Evolutionary conservation across 208 protist genomes (phyloP).

Genomic region (Crithidia sp.): DNA sequence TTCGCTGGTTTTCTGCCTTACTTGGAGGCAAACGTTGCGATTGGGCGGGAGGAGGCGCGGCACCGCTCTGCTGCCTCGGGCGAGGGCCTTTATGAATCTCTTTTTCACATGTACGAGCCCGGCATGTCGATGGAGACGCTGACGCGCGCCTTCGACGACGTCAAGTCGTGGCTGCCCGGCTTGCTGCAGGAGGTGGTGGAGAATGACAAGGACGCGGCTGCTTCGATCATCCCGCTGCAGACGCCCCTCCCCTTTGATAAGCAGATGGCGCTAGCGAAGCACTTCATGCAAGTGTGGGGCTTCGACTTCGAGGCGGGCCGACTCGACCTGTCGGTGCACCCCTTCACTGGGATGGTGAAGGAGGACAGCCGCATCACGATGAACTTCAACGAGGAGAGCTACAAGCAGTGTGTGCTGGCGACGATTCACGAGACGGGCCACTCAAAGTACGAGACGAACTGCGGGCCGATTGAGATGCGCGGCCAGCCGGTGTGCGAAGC

Average conservation of each 20-base stretch:
- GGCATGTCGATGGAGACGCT: conserved; percentile 54
- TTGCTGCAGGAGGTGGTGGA: conserved; percentile 58
- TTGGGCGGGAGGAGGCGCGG: conserved; percentile 49
- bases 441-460: conserved; percentile 28
- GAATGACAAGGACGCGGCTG: conserved; percentile 33
- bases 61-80: conserved; percentile 14
- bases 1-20: conserved; percentile 51
- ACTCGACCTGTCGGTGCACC: conserved; percentile 70
- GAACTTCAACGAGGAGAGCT: conserved; percentile 52
- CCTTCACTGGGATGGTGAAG: conserved; percentile 71
- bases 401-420: conserved; percentile 18
- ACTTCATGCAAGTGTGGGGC: conserved; percentile 54
- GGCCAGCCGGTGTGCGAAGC: conserved; percentile 59
- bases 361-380: conserved; percentile 81
- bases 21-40: conserved; percentile 52
- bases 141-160: conserved; percentile 53
- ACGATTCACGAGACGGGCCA: conserved; percentile 56
- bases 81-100: conserved; percentile 51
- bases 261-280: conserved; percentile 41
- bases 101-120: conserved; percentile 70
- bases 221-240: conserved; percentile 19
- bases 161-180: conserved; percentile 66
- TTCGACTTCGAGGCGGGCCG: conserved; percentile 79
- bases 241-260: conserved; percentile 35
- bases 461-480: conserved; percentile 44